phyloP scores from a whole-genome alignment of 345 rosid species.

The Litchi chinensis region DNA sequence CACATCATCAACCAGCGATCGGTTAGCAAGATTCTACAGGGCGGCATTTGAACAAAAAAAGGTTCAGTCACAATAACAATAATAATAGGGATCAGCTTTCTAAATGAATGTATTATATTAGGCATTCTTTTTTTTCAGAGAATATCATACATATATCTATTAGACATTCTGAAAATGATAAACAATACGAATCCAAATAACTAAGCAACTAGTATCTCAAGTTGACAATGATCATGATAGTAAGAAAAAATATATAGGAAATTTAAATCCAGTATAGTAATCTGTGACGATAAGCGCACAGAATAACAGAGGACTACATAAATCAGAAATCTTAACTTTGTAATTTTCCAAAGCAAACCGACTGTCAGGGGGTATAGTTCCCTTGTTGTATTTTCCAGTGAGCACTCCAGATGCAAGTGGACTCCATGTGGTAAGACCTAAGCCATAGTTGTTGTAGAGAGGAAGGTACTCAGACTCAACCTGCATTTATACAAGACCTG shows the following conservation, averaged over 20 bases:
- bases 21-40: constrained; percentile 82
- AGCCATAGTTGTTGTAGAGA: constrained; percentile 76
- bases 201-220: background rate
- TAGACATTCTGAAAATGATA: background rate
- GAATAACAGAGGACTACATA: background rate
- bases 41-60: background rate
- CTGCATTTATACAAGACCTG: constrained; percentile 39
- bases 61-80: constrained; percentile 1
- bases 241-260: background rate
- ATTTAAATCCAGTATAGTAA: background rate
- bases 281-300: background rate
- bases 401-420: constrained; percentile 99
- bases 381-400: constrained; percentile 94
- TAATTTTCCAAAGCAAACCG: constrained; percentile 95
- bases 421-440: constrained; percentile 98
- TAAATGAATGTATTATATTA: background rate
- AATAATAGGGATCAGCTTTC: background rate
- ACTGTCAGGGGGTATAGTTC: constrained; percentile 83
- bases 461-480: constrained; percentile 94
- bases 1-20: constrained; percentile 90
- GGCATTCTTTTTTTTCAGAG: background rate
- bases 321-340: constrained; percentile 36
- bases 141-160: background rate
- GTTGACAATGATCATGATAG: background rate
- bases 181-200: background rate